Evolutionary conservation across 768 basidiomycete genomes (phyloP).

Genomic region (Leccinum uliginosum): DNA sequence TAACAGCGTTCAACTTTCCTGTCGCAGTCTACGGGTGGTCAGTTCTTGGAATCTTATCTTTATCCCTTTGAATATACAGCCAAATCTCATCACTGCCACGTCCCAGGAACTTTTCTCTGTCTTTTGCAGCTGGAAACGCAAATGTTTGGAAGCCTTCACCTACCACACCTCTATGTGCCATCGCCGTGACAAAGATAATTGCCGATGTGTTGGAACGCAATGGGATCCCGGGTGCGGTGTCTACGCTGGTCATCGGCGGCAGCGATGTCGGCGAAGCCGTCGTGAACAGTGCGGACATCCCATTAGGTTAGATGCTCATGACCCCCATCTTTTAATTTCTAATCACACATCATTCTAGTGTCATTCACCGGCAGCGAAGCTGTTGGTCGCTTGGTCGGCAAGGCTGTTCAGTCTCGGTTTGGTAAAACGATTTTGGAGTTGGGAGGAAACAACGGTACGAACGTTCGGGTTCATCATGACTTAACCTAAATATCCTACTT

Average conservation of each 20-base stretch:
- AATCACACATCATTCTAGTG: slow-evolving; percentile 42
- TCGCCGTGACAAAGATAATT: slow-evolving; percentile 86
- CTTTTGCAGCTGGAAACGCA: slow-evolving; percentile 86
- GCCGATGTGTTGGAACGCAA: slow-evolving; percentile 77
- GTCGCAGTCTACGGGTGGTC: slow-evolving; percentile 91
- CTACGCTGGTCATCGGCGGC: slow-evolving; percentile 78
- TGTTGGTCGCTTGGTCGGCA: slow-evolving; percentile 85
- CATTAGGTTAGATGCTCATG: slow-evolving; percentile 55
- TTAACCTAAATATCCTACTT: slow-evolving; percentile 16
- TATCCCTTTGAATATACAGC: slow-evolving; percentile 1
- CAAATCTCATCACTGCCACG: slow-evolving; percentile 9
- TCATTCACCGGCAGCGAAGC: slow-evolving; percentile 94
- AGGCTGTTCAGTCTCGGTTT: slow-evolving; percentile 79
- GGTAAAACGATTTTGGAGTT: slow-evolving; percentile 89
- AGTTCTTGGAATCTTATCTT: slow-evolving; percentile 12
- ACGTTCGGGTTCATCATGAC: slow-evolving; percentile 13
- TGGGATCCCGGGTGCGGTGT: slow-evolving; percentile 78
- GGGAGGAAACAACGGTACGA: slow-evolving; percentile 90
- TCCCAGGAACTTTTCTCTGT: slow-evolving; percentile 82
- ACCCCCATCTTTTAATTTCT: neutral
- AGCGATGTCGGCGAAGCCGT: slow-evolving; percentile 76
- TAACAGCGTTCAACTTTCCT: slow-evolving; percentile 97
- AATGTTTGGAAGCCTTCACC: slow-evolving; percentile 96
- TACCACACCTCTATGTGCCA: slow-evolving; percentile 83
- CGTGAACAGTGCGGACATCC: slow-evolving; percentile 68